Percentiles rank a stretch among this genome's conserved stretches.
phyloP scores from a whole-genome alignment of 495 filamentous ascomycete species.

The Bathelium albidoporum region DNA sequence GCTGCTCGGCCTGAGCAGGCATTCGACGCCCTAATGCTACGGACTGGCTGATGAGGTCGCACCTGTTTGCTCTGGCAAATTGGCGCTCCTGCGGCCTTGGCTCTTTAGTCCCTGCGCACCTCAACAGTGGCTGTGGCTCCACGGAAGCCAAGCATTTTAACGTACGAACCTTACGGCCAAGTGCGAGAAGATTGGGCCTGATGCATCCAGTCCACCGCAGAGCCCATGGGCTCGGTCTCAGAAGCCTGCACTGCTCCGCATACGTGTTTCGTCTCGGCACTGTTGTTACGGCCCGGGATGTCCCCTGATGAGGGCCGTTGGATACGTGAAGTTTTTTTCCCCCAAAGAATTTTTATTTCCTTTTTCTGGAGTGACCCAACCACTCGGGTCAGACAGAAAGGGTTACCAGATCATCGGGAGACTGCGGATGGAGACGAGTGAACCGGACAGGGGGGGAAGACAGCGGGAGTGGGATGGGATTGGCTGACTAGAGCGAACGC shows the following conservation, averaged over 20 bases:
- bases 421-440: neutral
- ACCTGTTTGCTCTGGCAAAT: constrained; percentile 1
- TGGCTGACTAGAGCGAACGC: neutral
- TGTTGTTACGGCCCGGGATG: neutral
- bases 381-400: neutral
- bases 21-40: neutral
- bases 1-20: neutral
- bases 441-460: neutral
- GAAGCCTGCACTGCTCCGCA: neutral
- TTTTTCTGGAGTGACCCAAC: neutral
- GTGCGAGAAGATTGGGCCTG: neutral
- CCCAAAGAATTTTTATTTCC: too few species aligned
- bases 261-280: neutral
- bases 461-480: neutral
- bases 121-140: neutral
- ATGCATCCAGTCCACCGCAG: neutral
- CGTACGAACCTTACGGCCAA: neutral
- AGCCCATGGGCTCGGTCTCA: neutral
- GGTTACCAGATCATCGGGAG: constrained; percentile 5
- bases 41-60: neutral
- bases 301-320: neutral
- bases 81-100: neutral
- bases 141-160: neutral
- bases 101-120: neutral
- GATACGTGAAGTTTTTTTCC: neutral